These are phyloP conservation scores for Hemisphaericaspora lyxosophila DNA, from an alignment of 1,139 yeast species.

Conservation along the genomic window DNA sequence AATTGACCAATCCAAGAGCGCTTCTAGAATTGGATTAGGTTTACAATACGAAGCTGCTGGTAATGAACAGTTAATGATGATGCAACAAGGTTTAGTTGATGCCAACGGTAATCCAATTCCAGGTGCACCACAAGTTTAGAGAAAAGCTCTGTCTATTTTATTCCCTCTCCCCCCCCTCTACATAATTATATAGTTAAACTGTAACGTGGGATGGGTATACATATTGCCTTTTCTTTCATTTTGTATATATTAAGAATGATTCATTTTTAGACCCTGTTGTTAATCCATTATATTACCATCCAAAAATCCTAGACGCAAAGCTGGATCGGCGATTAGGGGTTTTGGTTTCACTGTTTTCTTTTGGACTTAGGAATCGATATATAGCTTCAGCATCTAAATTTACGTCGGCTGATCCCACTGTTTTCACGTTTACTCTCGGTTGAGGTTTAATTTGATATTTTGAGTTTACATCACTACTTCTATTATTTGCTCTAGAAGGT, in stretches of 20 bases:
- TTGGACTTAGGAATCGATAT: conserved; percentile 21
- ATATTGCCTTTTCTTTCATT: not conserved
- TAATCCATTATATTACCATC: conserved; percentile 27
- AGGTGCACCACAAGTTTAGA: conserved; percentile 54
- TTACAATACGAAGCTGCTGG: conserved; percentile 95
- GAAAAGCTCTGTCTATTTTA: not conserved
- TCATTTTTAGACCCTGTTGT: not conserved
- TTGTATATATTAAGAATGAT: conserved; percentile 6
- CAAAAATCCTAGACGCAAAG: conserved; percentile 33
- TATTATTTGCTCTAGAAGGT: not conserved
- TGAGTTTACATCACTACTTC: not conserved
- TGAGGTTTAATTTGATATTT: not conserved
- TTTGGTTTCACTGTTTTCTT: conserved; percentile 7
- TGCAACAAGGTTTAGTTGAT: conserved; percentile 78
- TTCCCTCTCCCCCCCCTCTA: too few relatives aligned
- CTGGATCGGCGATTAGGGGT: conserved; percentile 8
- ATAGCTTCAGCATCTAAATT: conserved; percentile 21
- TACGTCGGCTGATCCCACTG: not conserved
- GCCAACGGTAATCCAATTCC: conserved; percentile 83
- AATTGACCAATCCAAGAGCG: conserved; percentile 83
- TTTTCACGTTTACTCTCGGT: not conserved
- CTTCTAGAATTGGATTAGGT: conserved; percentile 89
- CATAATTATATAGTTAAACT: not conserved
- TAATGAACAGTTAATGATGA: conserved; percentile 74
- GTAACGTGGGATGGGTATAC: not conserved